Percentiles rank a stretch among this genome's conserved stretches.
These are phyloP conservation scores for Rhodomyrtus tomentosa DNA, from an alignment of 345 rosid genomes.

Conservation along the genomic window DNA sequence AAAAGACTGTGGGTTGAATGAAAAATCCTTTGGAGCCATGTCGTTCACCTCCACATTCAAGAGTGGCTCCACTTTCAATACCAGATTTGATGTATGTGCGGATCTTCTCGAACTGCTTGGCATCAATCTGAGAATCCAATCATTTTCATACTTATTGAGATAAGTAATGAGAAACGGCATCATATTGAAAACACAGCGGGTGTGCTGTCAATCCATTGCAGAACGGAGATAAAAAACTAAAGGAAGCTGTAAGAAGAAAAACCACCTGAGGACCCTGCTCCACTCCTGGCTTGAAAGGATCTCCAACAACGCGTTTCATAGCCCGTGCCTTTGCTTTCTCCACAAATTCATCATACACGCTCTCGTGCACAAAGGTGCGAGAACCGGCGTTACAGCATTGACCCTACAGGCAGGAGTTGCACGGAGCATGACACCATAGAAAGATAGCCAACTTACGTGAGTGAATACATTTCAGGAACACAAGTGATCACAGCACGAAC, in stretches of 20 bases:
- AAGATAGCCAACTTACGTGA: background rate
- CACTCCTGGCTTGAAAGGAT: constrained; percentile 65
- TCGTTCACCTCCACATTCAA: constrained; percentile 70
- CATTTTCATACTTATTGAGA: background rate
- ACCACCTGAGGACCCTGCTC: constrained; percentile 98
- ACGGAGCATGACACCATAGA: background rate
- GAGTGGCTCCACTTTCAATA: constrained; percentile 71
- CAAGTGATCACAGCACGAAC: background rate
- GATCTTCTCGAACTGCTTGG: constrained; percentile 62
- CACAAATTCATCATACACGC: constrained; percentile 67
- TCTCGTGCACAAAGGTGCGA: constrained; percentile 85
- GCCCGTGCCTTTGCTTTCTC: constrained; percentile 91
- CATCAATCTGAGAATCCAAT: constrained; percentile 39
- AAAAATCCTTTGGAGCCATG: constrained; percentile 66
- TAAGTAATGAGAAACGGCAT: background rate
- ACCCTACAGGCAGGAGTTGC: constrained; percentile 31
- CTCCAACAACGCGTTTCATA: constrained; percentile 58
- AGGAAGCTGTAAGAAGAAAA: background rate
- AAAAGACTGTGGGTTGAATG: constrained; percentile 90
- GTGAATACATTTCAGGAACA: background rate
- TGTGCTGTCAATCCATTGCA: background rate
- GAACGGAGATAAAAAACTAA: background rate
- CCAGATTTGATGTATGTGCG: constrained; percentile 57
- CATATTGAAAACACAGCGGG: background rate
- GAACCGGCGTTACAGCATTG: constrained; percentile 95